A percentile compares a stretch with the other conserved stretches of the same genome.
Evolutionary conservation across 2,329 filamentous ascomycete species (phyloP).

Genomic region (Dothideomycetidae sp.): DNA sequence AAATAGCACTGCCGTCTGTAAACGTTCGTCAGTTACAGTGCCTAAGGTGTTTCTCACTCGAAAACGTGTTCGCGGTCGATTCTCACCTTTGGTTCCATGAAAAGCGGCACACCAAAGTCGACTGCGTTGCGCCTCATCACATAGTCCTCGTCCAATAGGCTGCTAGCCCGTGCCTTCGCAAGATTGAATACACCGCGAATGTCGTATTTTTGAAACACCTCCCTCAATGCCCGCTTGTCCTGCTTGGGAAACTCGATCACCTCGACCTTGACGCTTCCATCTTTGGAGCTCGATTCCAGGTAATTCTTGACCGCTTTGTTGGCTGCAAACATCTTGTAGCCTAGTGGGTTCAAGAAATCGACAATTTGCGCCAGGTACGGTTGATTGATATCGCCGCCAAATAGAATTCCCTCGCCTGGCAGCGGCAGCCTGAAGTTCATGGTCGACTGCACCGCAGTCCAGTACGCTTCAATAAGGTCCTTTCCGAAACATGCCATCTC

Average conservation of each 20-base stretch:
- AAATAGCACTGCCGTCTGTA: constrained; percentile 83
- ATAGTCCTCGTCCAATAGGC: constrained; percentile 82
- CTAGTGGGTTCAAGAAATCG: constrained; percentile 73
- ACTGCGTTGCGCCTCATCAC: constrained; percentile 97
- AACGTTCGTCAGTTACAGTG: background rate
- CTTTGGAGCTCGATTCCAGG: constrained; percentile 58
- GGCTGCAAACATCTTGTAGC: constrained; percentile 88
- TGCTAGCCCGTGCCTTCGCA: constrained; percentile 69
- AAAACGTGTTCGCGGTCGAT: too few species aligned
- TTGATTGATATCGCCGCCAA: constrained; percentile 68
- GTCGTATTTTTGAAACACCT: constrained; percentile 94
- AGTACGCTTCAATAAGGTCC: constrained; percentile 91
- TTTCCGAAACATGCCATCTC: constrained; percentile 99
- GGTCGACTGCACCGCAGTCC: constrained; percentile 85
- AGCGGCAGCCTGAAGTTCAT: constrained; percentile 99
- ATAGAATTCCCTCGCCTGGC: constrained; percentile 85
- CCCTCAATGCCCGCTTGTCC: constrained; percentile 85
- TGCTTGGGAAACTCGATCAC: constrained; percentile 94
- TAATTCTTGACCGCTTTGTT: constrained; percentile 68
- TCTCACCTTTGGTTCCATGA: constrained; percentile 96
- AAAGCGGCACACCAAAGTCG: constrained; percentile 92
- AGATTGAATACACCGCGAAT: constrained; percentile 95
- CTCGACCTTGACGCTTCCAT: constrained; percentile 53
- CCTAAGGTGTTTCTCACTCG: background rate
- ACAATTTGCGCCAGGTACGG: constrained; percentile 64